Conservation (phyloP, 2,329 filamentous ascomycete genomes). For the Colletotrichum karsti region DNA sequence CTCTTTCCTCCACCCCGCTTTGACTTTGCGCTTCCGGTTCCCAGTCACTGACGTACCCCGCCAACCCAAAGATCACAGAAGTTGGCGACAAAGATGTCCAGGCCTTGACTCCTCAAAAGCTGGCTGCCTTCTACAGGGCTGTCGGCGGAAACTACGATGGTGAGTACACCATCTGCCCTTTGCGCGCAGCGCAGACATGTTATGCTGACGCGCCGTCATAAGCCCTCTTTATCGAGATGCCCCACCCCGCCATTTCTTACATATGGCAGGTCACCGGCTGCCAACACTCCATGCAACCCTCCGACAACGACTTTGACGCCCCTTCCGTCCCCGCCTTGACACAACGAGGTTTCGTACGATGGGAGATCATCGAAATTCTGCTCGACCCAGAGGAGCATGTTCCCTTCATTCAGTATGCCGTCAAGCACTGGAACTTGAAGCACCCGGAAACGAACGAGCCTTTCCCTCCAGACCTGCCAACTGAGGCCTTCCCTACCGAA, state of each 20-base stretch:
- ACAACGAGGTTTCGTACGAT: constrained; percentile 85
- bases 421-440: constrained; percentile 78
- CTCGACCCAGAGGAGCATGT: constrained; percentile 90
- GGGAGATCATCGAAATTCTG: constrained; percentile 91
- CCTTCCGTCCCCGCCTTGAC: constrained; percentile 88
- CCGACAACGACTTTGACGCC: constrained; percentile 73
- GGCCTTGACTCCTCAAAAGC: constrained; percentile 70
- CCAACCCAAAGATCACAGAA: constrained; percentile 57
- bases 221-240: constrained; percentile 81
- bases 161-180: constrained; percentile 38
- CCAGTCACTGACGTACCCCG: constrained; percentile 22
- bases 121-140: constrained; percentile 79
- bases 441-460: constrained; percentile 77
- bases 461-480: constrained; percentile 69
- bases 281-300: constrained; percentile 83
- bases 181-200: not conserved
- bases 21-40: constrained; percentile 10
- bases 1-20: constrained; percentile 1
- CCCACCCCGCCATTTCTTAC: constrained; percentile 80
- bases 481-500: constrained; percentile 72
- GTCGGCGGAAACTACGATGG: constrained; percentile 81
- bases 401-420: constrained; percentile 81
- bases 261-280: constrained; percentile 94
- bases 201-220: constrained; percentile 27
- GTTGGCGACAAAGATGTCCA: constrained; percentile 65